Evolutionary conservation across 352 stramenopile genomes (phyloP).

Genomic region (Globisporangium cystogenes): DNA sequence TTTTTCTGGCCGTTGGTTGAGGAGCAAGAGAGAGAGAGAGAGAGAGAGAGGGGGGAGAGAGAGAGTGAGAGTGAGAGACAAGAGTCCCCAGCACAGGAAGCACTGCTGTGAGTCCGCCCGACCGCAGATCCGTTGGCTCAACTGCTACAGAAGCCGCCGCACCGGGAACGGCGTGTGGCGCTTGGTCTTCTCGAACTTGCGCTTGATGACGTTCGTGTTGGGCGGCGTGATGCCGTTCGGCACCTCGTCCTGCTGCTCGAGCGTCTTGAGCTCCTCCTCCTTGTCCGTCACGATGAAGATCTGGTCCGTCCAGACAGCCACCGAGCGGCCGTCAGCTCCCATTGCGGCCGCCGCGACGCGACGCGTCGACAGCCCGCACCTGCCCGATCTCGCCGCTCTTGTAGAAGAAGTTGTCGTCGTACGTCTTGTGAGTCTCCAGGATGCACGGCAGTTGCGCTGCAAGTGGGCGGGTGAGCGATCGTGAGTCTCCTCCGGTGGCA

Average conservation of each 20-base stretch:
- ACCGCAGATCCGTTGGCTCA: too few relatives aligned
- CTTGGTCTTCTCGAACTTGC: constrained; percentile 85
- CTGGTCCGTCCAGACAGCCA: too few relatives aligned
- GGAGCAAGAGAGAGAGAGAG: too few relatives aligned
- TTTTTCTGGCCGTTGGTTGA: constrained; percentile 56
- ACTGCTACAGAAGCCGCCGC: too few relatives aligned
- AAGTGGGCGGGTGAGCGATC: background rate
- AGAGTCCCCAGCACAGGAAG: too few relatives aligned
- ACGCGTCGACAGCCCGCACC: too few relatives aligned
- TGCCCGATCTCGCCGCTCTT: constrained; percentile 86
- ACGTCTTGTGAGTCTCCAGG: constrained; percentile 87
- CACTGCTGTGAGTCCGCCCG: too few relatives aligned
- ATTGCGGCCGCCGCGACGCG: too few relatives aligned
- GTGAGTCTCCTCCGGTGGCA: background rate
- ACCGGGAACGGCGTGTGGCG: constrained; percentile 79
- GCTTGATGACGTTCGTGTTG: constrained; percentile 85
- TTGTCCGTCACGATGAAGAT: constrained; percentile 83
- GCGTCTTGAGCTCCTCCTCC: constrained; percentile 54
- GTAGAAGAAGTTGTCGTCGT: constrained; percentile 88
- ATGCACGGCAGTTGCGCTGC: constrained; percentile 84
- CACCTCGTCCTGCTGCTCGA: constrained; percentile 66
- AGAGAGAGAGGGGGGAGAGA: too few relatives aligned
- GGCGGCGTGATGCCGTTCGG: constrained; percentile 71
- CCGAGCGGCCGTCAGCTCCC: background rate
- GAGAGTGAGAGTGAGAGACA: too few relatives aligned